Percentiles rank a stretch among this genome's conserved stretches.
phyloP scores from a whole-genome alignment of 2,329 filamentous ascomycete species.

The Domatiomyces globalis region DNA sequence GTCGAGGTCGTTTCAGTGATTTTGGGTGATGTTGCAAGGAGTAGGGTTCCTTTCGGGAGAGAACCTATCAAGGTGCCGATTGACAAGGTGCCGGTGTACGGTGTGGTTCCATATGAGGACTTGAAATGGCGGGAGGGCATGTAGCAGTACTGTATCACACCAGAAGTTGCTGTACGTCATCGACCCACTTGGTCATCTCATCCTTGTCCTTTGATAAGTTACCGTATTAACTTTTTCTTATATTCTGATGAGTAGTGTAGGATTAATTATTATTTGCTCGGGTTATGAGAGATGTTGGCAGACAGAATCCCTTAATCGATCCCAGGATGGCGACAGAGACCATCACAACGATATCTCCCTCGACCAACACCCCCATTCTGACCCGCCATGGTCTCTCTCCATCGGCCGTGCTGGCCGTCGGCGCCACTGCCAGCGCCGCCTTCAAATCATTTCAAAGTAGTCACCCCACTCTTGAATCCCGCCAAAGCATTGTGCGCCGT shows the following conservation, averaged over 20 bases:
- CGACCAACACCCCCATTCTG: slow-evolving; percentile 70
- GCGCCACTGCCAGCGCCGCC: slow-evolving; percentile 55
- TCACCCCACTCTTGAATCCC: slow-evolving; percentile 57
- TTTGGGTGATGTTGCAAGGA: neutral
- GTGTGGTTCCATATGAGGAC: neutral
- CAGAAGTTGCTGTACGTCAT: neutral
- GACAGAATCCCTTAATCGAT: neutral
- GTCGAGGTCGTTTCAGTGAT: neutral
- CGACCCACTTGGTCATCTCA: too few species aligned
- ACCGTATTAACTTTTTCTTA: too few species aligned
- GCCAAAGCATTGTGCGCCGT: slow-evolving; percentile 67
- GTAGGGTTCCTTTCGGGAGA: neutral
- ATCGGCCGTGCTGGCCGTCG: slow-evolving; percentile 56
- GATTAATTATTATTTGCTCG: neutral
- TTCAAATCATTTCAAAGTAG: slow-evolving; percentile 68
- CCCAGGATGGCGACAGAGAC: slow-evolving; percentile 38
- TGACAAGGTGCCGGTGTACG: neutral
- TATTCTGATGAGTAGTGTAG: too few species aligned
- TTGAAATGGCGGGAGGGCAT: neutral
- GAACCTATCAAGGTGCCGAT: neutral
- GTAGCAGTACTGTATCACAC: neutral
- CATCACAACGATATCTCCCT: slow-evolving; percentile 72
- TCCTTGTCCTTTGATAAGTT: too few species aligned
- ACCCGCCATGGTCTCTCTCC: slow-evolving; percentile 61
- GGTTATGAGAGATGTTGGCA: neutral